phyloP scores from a whole-genome alignment of 2,329 filamentous ascomycete species.

The Ceratocystis lukuohia region DNA sequence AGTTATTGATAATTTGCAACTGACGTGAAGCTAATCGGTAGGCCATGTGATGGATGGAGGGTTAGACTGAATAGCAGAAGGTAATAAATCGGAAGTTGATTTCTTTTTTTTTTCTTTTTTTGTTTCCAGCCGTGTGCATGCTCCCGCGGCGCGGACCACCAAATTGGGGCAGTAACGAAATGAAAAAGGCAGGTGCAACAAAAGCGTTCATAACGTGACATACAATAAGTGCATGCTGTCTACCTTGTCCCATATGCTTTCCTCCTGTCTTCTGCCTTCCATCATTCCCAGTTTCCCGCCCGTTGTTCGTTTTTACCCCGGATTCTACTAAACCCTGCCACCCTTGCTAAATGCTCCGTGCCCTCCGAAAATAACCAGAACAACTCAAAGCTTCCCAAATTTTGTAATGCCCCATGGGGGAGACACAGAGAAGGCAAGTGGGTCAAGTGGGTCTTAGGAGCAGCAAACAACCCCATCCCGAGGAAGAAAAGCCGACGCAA shows the following conservation, averaged over 20 bases:
- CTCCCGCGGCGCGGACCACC: too few relatives aligned
- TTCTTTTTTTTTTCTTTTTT: background rate
- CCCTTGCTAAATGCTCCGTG: slow-evolving; percentile 4
- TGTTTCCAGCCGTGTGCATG: background rate
- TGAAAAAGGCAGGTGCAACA: background rate
- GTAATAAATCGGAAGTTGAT: background rate
- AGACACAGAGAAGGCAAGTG: background rate
- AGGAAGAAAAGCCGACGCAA: slow-evolving; percentile 2
- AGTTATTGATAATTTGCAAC: background rate
- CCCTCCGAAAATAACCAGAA: slow-evolving; percentile 1
- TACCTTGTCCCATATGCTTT: background rate
- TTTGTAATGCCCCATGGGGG: slow-evolving; percentile 6
- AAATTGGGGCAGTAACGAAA: background rate
- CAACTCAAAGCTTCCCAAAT: slow-evolving; percentile 1
- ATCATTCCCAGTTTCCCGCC: background rate
- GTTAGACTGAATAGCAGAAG: background rate
- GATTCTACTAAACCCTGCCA: slow-evolving; percentile 4
- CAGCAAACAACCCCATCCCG: background rate
- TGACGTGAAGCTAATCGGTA: background rate
- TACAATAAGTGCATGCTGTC: background rate
- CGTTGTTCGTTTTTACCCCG: background rate
- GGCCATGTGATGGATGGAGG: background rate
- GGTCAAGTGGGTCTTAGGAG: background rate
- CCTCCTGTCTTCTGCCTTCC: background rate
- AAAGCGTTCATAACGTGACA: background rate